Evolutionary conservation across 2,329 filamentous ascomycete genomes (phyloP).

Genomic region (Monilinia fructicola): DNA sequence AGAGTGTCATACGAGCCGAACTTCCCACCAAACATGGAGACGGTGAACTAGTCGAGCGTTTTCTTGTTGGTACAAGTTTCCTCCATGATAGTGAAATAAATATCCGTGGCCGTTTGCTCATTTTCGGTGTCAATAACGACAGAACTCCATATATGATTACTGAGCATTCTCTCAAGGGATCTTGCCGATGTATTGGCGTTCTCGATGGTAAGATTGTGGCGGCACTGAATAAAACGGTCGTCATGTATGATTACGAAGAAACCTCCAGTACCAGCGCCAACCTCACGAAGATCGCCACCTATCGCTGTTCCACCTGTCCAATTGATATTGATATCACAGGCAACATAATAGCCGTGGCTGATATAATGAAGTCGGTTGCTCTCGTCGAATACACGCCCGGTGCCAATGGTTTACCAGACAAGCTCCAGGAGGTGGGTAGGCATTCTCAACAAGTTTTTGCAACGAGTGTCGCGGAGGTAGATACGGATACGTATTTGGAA

Average conservation of each 20-base stretch:
- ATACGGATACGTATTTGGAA: conserved; percentile 73
- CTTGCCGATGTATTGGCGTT: conserved; percentile 75
- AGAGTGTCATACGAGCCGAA: conserved; percentile 77
- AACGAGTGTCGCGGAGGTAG: conserved; percentile 73
- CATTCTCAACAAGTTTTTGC: conserved; percentile 82
- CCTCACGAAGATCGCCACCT: conserved; percentile 71
- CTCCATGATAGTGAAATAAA: conserved; percentile 52
- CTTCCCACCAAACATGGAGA: conserved; percentile 60
- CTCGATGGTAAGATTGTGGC: conserved; percentile 78
- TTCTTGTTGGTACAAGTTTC: conserved; percentile 87
- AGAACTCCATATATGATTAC: conserved; percentile 71
- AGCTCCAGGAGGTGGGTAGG: conserved; percentile 70
- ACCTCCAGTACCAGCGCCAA: conserved; percentile 55
- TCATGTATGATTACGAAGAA: conserved; percentile 57
- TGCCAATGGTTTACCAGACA: conserved; percentile 56
- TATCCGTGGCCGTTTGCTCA: conserved; percentile 73
- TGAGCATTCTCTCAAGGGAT: conserved; percentile 70
- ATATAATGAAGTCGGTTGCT: conserved; percentile 90
- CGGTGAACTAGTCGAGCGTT: conserved; percentile 65
- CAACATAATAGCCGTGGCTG: conserved; percentile 77
- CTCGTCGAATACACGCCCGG: conserved; percentile 70
- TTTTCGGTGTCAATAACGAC: conserved; percentile 78
- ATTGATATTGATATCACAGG: conserved; percentile 75
- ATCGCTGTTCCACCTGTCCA: conserved; percentile 79
- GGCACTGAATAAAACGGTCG: conserved; percentile 83